phyloP scores from a whole-genome alignment of 768 basidiomycete species.

The Lanmaoa rubissima region DNA sequence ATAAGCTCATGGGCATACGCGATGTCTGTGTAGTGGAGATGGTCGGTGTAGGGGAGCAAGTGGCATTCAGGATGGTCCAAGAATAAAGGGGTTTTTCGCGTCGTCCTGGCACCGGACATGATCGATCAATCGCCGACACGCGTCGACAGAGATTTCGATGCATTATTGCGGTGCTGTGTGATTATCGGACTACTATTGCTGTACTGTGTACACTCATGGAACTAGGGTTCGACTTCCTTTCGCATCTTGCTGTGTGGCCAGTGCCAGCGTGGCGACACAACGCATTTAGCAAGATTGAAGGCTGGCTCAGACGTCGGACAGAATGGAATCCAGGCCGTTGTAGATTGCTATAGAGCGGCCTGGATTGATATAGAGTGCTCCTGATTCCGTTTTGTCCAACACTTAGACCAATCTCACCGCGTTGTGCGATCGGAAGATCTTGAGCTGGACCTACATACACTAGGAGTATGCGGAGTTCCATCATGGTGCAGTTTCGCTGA shows the following conservation, averaged over 20 bases:
- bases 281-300: no score
- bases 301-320: no score
- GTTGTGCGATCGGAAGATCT: not conserved
- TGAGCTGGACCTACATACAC: not conserved
- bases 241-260: slow-evolving; percentile 13
- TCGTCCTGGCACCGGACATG: not conserved
- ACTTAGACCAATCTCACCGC: no score
- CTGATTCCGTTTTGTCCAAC: no score
- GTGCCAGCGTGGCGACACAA: not conserved
- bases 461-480: not conserved
- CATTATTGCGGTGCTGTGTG: not conserved
- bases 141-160: not conserved
- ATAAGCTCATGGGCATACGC: not conserved
- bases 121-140: not conserved
- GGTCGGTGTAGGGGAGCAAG: not conserved
- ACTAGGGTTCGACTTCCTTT: slow-evolving; percentile 1
- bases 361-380: no score
- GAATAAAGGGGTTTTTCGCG: not conserved
- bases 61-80: slow-evolving; percentile 6
- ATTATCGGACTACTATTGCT: not conserved
- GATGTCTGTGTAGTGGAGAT: slow-evolving; percentile 4
- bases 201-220: slow-evolving; percentile 4
- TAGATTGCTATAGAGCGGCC: no score
- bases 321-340: no score
- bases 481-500: slow-evolving; percentile 7